phyloP scores from a whole-genome alignment of 2,329 filamentous ascomycete genomes.

The Clarireedia monteithiana region DNA sequence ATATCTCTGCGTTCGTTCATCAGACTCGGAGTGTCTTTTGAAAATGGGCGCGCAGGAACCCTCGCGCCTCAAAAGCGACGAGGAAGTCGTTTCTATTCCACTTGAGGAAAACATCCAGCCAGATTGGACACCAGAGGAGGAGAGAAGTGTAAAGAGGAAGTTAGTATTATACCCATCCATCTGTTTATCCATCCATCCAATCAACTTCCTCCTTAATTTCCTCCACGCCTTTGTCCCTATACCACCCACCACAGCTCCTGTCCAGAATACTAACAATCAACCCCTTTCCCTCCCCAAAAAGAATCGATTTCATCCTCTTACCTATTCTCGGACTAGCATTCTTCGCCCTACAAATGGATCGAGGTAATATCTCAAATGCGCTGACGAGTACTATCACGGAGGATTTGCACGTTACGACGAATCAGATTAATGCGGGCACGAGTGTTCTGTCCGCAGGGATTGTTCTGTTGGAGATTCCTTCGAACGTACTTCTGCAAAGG shows the following conservation, averaged over 20 bases:
- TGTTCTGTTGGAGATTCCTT: not conserved
- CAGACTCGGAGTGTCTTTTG: too few species aligned
- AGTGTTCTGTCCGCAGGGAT: not conserved
- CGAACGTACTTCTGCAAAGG: not conserved
- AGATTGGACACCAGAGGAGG: not conserved
- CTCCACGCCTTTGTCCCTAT: not conserved
- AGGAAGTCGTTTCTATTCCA: not conserved
- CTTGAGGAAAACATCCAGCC: not conserved
- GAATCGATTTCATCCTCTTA: not conserved
- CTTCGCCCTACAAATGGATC: not conserved
- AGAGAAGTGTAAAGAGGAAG: not conserved
- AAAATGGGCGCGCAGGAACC: not conserved
- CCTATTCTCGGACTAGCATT: not conserved
- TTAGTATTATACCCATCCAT: not conserved
- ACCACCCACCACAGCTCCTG: too few species aligned
- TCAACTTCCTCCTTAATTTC: not conserved
- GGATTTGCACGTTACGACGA: not conserved
- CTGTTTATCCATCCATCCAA: not conserved
- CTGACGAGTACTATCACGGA: not conserved
- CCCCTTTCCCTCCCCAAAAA: not conserved
- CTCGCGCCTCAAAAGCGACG: not conserved
- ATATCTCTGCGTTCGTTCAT: too few species aligned
- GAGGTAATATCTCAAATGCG: not conserved
- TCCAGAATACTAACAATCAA: not conserved
- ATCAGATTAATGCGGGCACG: not conserved